These are phyloP conservation scores for Boechera retrofracta DNA, from an alignment of 345 rosid species.

Conservation along the genomic window DNA sequence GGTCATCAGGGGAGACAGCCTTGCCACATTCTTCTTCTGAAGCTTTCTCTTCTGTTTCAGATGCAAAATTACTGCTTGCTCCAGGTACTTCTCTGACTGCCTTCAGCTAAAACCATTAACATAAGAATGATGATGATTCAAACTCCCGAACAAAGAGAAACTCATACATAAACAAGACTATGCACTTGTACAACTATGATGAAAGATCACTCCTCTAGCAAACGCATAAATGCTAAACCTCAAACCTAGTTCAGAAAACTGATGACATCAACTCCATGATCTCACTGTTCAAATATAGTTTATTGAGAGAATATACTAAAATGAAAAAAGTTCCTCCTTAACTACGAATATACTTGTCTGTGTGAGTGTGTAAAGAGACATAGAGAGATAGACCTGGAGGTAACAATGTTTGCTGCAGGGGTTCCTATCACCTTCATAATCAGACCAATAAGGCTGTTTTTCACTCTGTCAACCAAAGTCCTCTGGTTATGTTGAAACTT, in stretches of 20 bases:
- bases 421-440: slow-evolving; percentile 77
- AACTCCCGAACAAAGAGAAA: slow-evolving; percentile 16
- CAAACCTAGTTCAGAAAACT: slow-evolving; percentile 19
- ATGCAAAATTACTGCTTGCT: slow-evolving; percentile 44
- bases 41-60: slow-evolving; percentile 44
- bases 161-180: slow-evolving; percentile 27
- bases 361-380: slow-evolving; percentile 24
- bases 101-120: slow-evolving; percentile 60
- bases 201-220: slow-evolving; percentile 32
- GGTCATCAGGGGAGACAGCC: slow-evolving; percentile 45
- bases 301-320: slow-evolving; percentile 8
- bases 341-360: not conserved
- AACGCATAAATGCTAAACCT: slow-evolving; percentile 16
- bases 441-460: slow-evolving; percentile 78
- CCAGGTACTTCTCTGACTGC: slow-evolving; percentile 56
- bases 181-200: slow-evolving; percentile 17
- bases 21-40: slow-evolving; percentile 49
- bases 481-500: slow-evolving; percentile 36
- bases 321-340: slow-evolving; percentile 2
- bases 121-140: slow-evolving; percentile 40
- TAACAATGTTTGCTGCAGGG: slow-evolving; percentile 90
- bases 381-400: slow-evolving; percentile 63
- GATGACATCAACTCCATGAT: slow-evolving; percentile 32
- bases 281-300: slow-evolving; percentile 16
- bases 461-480: slow-evolving; percentile 72